Base-by-base conservation (phyloP, 345 rosid genomes). In the Hypericum androsaemum region DNA sequence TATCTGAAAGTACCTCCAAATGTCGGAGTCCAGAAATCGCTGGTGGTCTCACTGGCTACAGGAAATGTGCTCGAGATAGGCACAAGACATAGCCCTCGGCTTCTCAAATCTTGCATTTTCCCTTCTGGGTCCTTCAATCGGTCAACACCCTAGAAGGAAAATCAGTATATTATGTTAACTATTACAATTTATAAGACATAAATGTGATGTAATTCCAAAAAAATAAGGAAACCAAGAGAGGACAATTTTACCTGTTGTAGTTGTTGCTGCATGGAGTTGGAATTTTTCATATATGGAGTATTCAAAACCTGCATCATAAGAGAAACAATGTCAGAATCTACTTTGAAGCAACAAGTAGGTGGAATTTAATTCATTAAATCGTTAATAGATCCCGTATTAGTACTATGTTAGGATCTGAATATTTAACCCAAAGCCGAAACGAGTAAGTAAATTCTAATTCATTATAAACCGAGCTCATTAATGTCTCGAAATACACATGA, bases 21-120 rank as follows among this genome's bases (percentile, higher is more conserved):
- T 7, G 66, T 56, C 46, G 71, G 71, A 5, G 66, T 67, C 71
- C 71, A 67, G 59, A 61, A 67, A 57, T 67, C 71, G 22, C 52
- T 51, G 36, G 63, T 40, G 28, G 62, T 67, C 55, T 67, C 71
- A 36, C 53, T 52, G 12, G 67, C 66, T 15, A 67, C 71, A 7
- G 71, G 67, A 43, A 52, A 67, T 56, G 63, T 67, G 66, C 66
- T 61, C 11, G 71, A 47, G 41, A 67, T 47, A 3, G 71, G 71
- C 15, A 67, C 63, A 1, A 67, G 59, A 52, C 71, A 67, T n/a
- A 67, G 39, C 13, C 71, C 71, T 62, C 66, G 54, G 45, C 66
- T 67, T 47, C 48, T 61, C 52, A 67, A 58, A 48, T 61, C 71
- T 36, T 56, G 63, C 15, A 47, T 47, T 41, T 28, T 10, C 6